phyloP scores from a whole-genome alignment of 164 flowering plant species.

The Vitis labrusca region DNA sequence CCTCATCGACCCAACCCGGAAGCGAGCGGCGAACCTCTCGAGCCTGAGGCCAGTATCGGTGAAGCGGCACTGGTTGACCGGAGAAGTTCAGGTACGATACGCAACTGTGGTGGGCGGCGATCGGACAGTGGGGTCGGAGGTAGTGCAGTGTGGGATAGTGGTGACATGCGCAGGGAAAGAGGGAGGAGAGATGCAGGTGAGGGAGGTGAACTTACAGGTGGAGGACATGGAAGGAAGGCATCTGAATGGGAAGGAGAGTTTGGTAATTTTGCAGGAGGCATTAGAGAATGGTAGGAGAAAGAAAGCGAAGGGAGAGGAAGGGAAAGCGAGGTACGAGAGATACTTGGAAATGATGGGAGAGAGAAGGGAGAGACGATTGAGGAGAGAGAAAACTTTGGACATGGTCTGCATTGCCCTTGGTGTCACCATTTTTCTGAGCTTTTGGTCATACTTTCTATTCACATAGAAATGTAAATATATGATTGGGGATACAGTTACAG shows the following conservation, averaged over 20 bases:
- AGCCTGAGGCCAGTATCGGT: constrained; percentile 53
- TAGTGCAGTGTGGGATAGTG: constrained; percentile 36
- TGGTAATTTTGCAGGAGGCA: constrained; percentile 43
- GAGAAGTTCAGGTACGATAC: constrained; percentile 45
- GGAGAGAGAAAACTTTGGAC: constrained; percentile 40
- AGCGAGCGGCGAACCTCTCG: constrained; percentile 56
- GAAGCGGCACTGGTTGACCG: constrained; percentile 61
- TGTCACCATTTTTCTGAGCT: constrained; percentile 20
- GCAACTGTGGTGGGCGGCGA: constrained; percentile 33
- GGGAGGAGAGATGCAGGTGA: constrained; percentile 47
- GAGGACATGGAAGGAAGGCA: constrained; percentile 72
- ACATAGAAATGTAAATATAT: not conserved
- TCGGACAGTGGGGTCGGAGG: constrained; percentile 11
- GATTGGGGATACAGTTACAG: not conserved
- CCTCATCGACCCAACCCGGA: constrained; percentile 35
- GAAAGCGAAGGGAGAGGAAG: constrained; percentile 15
- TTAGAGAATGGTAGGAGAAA: constrained; percentile 23
- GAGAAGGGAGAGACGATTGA: constrained; percentile 27
- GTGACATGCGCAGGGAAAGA: constrained; percentile 45
- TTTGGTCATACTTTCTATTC: constrained; percentile 22
- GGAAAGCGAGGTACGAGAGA: constrained; percentile 31
- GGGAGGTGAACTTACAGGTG: constrained; percentile 65
- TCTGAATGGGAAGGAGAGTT: constrained; percentile 52
- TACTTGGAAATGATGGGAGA: constrained; percentile 36
- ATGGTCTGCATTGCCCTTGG: constrained; percentile 26